Base-by-base conservation (phyloP, 106 monocot genomes). In the Dioscorea dumetorum region DNA sequence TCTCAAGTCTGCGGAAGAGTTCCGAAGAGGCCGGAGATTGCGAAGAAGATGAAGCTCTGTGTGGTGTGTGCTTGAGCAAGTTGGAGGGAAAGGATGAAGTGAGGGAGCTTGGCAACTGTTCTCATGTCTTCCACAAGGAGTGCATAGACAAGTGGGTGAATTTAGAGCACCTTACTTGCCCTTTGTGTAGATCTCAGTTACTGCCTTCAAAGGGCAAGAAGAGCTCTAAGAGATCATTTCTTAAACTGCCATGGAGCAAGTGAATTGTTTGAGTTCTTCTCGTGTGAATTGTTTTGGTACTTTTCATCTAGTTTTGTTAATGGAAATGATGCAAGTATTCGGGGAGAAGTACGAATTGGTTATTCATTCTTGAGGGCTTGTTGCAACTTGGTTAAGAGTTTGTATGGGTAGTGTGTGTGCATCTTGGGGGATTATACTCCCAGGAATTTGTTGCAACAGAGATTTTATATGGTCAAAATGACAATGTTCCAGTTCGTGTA, bases 141-240 rank as follows among this genome's bases (percentile, higher is more conserved):
- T 78, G 77, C 64, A 72, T 78, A 0, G 77, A 78, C 34, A 33
- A 60, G 60, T 78, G 78, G 78, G 60, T 72, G 41, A 72, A 78
- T 28, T 49, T 28, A 22, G 78, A 72, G 2, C 67, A 72, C 24
- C 14, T 67, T 16, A 78, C 67, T 22, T 78, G 72, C 60, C 72
- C 78, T 7, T 8, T 78, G 4, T 78, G 78, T 35, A 50, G 78
- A 35, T 50, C 62, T 28, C 32, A 62, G 53, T 63, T 76, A 14
- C 49, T 70, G 49, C 60, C 75, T 35, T 31, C 48, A 48, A 69
- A 54, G 41, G 41, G 0, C 5, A 41, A 41, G 41, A 6, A 41
- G 41, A 41, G 41, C 0, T 6, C 28, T 28, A 28, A 28, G 28
- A 28, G 28, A 28, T 28, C 28, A 28, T 28, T 28, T 28, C 28